Conservation (phyloP, 495 filamentous ascomycete species). For the Pyronema domesticum region DNA sequence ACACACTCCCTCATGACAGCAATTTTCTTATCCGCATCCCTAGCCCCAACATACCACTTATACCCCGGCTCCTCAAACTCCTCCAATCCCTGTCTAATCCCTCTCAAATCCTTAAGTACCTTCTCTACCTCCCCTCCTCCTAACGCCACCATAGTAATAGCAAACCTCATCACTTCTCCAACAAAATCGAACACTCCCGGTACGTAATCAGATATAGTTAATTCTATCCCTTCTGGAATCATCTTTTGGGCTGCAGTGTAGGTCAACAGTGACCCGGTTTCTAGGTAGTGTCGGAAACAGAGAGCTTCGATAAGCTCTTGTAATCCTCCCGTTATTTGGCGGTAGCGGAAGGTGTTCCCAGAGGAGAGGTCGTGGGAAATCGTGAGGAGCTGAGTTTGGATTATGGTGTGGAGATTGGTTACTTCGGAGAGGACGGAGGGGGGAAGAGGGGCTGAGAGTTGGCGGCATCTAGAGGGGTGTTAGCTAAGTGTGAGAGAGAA, state of each 20-base stretch:
- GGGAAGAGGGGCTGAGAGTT: conserved; percentile 45
- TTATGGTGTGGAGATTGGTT: conserved; percentile 43
- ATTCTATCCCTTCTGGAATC: conserved; percentile 36
- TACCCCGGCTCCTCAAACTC: conserved; percentile 51
- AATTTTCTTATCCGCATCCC: conserved; percentile 60
- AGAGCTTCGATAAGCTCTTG: conserved; percentile 88
- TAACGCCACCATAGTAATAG: conserved; percentile 61
- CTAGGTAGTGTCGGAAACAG: conserved; percentile 72
- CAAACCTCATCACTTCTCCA: conserved; percentile 92
- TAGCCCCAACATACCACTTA: conserved; percentile 30
- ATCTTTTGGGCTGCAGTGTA: conserved; percentile 36
- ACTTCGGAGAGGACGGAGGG: conserved; percentile 45
- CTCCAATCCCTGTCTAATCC: conserved; percentile 35
- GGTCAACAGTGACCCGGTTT: conserved; percentile 53
- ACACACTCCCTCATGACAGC: conserved; percentile 76
- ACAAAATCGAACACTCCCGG: conserved; percentile 84
- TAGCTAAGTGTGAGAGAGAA: neutral
- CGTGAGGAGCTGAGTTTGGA: conserved; percentile 44
- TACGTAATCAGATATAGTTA: conserved; percentile 73
- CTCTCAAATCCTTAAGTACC: conserved; percentile 19
- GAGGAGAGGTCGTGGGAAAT: conserved; percentile 56
- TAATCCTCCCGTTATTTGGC: conserved; percentile 55
- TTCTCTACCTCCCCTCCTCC: conserved; percentile 28
- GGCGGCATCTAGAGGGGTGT: conserved; percentile 39
- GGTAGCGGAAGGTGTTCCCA: conserved; percentile 70